Percentiles rank a stretch among this genome's conserved stretches.
phyloP scores from a whole-genome alignment of 192 early-diverging fungal genomes.

The Coemansia sp. region DNA sequence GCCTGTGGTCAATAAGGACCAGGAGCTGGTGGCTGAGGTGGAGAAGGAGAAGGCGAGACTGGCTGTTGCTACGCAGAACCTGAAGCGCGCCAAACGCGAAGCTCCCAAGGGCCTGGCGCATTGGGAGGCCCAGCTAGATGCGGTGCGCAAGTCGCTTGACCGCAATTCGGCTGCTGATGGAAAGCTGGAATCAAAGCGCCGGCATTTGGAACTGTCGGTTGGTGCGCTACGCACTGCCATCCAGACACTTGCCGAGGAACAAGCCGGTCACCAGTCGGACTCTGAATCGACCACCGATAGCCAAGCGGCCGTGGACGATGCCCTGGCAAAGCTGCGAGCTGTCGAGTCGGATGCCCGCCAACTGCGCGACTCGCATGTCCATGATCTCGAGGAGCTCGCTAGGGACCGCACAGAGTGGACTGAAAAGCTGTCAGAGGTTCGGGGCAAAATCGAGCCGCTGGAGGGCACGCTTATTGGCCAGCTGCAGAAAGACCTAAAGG shows the following conservation, averaged over 20 bases:
- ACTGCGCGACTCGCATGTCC: slow-evolving; percentile 13
- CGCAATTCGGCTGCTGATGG: slow-evolving; percentile 1
- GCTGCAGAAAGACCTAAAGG: slow-evolving; percentile 15
- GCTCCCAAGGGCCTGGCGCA: slow-evolving; percentile 17
- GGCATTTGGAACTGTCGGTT: slow-evolving; percentile 13
- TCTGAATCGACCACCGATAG: neutral
- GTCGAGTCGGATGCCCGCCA: slow-evolving; percentile 12
- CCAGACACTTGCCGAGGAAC: neutral
- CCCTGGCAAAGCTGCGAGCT: slow-evolving; percentile 6
- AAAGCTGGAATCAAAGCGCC: neutral
- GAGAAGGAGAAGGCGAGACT: slow-evolving; percentile 2
- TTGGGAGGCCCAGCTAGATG: slow-evolving; percentile 27
- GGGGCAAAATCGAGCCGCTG: slow-evolving; percentile 5
- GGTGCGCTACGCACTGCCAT: neutral
- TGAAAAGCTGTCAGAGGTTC: slow-evolving; percentile 5
- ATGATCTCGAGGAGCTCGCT: slow-evolving; percentile 20
- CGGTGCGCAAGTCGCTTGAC: slow-evolving; percentile 8
- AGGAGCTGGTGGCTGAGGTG: neutral
- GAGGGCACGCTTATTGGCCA: slow-evolving; percentile 16
- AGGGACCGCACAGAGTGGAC: slow-evolving; percentile 14
- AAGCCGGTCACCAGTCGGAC: neutral
- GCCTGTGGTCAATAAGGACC: slow-evolving; percentile 1
- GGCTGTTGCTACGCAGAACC: slow-evolving; percentile 5
- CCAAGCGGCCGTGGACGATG: slow-evolving; percentile 1
- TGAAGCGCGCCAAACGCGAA: slow-evolving; percentile 21